phyloP scores from a whole-genome alignment of 257 asterid species.

The Solanum habrochaites region DNA sequence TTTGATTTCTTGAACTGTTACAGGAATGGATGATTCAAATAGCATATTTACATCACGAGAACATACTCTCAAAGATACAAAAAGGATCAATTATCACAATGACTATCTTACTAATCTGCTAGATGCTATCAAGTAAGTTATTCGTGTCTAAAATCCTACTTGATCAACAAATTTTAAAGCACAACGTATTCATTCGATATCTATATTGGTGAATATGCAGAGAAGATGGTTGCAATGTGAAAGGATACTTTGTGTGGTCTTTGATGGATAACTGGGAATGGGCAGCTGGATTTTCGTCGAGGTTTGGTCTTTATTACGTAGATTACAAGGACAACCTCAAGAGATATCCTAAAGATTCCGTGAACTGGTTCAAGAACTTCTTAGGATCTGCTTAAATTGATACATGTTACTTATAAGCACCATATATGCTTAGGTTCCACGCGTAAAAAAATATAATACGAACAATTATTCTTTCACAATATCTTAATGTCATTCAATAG shows the following conservation, averaged over 20 bases:
- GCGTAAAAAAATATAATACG: neutral
- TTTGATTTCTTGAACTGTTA: neutral
- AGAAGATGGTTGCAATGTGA: slow-evolving; percentile 80
- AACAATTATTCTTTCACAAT: neutral
- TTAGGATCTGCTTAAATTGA: slow-evolving; percentile 18
- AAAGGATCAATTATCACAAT: slow-evolving; percentile 66
- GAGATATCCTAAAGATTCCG: slow-evolving; percentile 81
- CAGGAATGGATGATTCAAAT: slow-evolving; percentile 81
- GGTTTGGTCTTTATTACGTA: slow-evolving; percentile 78
- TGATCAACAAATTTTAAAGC: neutral
- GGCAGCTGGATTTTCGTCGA: slow-evolving; percentile 61
- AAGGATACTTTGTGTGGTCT: slow-evolving; percentile 88
- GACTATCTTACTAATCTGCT: slow-evolving; percentile 51
- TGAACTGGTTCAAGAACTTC: slow-evolving; percentile 69
- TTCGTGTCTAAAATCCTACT: neutral
- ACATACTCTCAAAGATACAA: slow-evolving; percentile 49
- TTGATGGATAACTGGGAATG: slow-evolving; percentile 92
- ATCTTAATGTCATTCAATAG: neutral
- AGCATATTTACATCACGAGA: slow-evolving; percentile 4
- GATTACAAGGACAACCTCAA: slow-evolving; percentile 59
- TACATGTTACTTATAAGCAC: neutral
- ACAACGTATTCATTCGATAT: neutral
- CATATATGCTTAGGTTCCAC: neutral
- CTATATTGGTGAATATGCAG: slow-evolving; percentile 20
- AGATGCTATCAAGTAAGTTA: slow-evolving; percentile 64